phyloP scores from a whole-genome alignment of 768 basidiomycete genomes.

The Filobasidium floriforme region DNA sequence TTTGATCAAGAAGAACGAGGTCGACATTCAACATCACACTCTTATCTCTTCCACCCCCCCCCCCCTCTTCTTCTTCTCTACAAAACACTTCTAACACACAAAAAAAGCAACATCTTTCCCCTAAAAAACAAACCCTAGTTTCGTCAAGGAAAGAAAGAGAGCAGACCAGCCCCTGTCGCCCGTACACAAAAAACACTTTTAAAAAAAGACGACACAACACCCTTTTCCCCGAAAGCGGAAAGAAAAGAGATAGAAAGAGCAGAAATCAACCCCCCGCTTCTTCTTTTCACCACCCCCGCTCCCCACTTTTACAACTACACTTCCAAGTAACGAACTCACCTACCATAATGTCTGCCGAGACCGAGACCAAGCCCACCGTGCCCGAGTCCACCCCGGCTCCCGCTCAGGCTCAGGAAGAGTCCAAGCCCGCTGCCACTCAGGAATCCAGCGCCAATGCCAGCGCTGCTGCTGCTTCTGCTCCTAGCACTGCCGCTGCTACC shows the following conservation, averaged over 20 bases:
- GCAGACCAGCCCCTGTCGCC: too few species aligned
- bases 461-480: neutral
- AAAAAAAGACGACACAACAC: too few species aligned
- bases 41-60: neutral
- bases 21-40: neutral
- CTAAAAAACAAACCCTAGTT: too few species aligned
- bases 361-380: neutral
- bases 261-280: neutral
- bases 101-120: neutral
- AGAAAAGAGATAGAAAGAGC: neutral
- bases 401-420: neutral
- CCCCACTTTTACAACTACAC: neutral
- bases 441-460: neutral
- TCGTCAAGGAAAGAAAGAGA: too few species aligned
- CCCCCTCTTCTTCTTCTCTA: neutral
- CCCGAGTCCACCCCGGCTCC: neutral
- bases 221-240: too few species aligned
- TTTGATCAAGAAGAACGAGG: neutral
- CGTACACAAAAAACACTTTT: too few species aligned
- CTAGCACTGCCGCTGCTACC: too few species aligned
- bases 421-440: constrained; percentile 1
- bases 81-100: neutral
- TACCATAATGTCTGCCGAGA: constrained; percentile 2
- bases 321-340: neutral
- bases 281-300: neutral